phyloP scores from a whole-genome alignment of 257 asterid genomes.

The Ballota nigra region DNA sequence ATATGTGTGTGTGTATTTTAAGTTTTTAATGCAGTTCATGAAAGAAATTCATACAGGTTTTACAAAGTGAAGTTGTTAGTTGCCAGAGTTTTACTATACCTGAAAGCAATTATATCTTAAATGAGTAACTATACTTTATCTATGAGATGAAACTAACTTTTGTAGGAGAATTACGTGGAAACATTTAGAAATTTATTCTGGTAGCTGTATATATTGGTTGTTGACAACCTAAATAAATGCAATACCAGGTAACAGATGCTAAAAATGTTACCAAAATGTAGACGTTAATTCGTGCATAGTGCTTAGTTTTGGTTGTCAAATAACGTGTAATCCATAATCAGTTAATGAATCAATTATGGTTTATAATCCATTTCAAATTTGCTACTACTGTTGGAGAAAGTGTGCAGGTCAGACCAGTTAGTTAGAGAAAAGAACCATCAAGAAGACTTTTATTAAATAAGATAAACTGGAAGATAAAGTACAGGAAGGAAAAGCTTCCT shows the following conservation, averaged over 20 bases:
- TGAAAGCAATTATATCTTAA: not conserved
- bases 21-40: not conserved
- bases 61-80: not conserved
- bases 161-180: not conserved
- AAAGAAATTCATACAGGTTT: not conserved
- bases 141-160: not conserved
- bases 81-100: not conserved
- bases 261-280: not conserved
- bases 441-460: not conserved
- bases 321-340: not conserved
- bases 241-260: not conserved
- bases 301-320: not conserved
- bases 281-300: not conserved
- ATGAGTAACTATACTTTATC: not conserved
- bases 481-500: not conserved
- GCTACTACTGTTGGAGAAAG: not conserved
- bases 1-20: not conserved
- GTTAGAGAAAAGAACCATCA: not conserved
- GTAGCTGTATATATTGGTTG: not conserved
- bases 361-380: slow-evolving; percentile 2
- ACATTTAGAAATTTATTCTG: not conserved
- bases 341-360: not conserved
- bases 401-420: not conserved
- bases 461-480: not conserved
- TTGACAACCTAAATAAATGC: not conserved